A percentile compares a stretch with the other conserved stretches of the same genome.
Evolutionary conservation across 164 flowering plant species (phyloP).

Genomic region (Akebia trifoliata): DNA sequence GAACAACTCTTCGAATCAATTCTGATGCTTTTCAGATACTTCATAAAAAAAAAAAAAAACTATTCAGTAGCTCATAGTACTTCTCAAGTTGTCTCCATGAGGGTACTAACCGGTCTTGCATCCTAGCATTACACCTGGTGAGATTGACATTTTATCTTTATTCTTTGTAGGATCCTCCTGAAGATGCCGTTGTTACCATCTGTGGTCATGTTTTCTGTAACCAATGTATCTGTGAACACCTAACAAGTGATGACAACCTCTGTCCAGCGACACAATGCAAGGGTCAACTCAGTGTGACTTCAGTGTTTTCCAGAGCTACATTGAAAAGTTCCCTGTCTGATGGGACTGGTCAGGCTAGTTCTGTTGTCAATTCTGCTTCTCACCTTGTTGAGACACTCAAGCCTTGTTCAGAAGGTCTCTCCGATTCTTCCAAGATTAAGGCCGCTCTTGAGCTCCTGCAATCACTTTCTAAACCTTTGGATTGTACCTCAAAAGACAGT

Average conservation of each 20-base stretch:
- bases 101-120: neutral
- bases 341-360: conserved; percentile 23
- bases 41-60: neutral
- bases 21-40: neutral
- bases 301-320: conserved; percentile 59
- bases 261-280: conserved; percentile 74
- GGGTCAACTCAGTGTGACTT: conserved; percentile 44
- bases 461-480: conserved; percentile 43
- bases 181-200: conserved; percentile 80
- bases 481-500: conserved; percentile 3
- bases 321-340: conserved; percentile 39
- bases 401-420: conserved; percentile 16
- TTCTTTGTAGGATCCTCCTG: conserved; percentile 73
- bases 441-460: conserved; percentile 70
- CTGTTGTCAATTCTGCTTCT: conserved; percentile 22
- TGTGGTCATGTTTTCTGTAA: conserved; percentile 94
- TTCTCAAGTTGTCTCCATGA: neutral
- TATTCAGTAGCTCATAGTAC: neutral
- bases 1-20: neutral
- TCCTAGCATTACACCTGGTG: neutral
- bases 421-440: conserved; percentile 71
- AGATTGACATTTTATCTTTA: neutral
- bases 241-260: conserved; percentile 65
- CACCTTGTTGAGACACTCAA: conserved; percentile 28
- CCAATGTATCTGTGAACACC: conserved; percentile 76